Evolutionary conservation across 768 basidiomycete species (phyloP).

Genomic region (Boletus eberwhitei): DNA sequence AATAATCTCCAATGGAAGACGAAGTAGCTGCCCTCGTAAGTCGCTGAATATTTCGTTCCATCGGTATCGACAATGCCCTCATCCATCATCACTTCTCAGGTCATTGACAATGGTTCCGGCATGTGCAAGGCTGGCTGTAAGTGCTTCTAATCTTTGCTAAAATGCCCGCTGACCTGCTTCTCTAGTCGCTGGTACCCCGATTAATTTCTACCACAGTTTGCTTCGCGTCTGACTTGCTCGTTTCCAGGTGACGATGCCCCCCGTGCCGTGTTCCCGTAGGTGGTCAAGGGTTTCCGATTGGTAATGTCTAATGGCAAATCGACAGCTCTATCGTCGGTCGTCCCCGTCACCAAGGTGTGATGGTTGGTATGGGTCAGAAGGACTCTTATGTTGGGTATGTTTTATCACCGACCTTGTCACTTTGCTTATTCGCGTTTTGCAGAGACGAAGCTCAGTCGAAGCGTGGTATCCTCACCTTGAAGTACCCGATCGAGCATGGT

Average conservation of each 20-base stretch:
- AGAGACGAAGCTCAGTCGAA: conserved; percentile 93
- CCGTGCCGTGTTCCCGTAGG: conserved; percentile 94
- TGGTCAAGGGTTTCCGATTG: conserved; percentile 20
- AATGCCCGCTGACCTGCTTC: conserved; percentile 20
- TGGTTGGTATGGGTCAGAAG: conserved; percentile 97
- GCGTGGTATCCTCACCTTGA: conserved; percentile 90
- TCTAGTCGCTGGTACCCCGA: conserved; percentile 59
- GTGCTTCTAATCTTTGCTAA: conserved; percentile 32
- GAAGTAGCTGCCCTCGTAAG: conserved; percentile 58
- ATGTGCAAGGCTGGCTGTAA: conserved; percentile 99
- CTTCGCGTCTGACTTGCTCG: conserved; percentile 4
- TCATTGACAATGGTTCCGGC: conserved; percentile 93
- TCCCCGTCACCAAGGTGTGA: conserved; percentile 91
- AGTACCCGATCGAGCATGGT: conserved; percentile 93
- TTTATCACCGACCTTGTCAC: conserved; percentile 1
- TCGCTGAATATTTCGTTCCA: neutral
- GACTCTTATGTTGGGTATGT: conserved; percentile 90
- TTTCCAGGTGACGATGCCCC: conserved; percentile 80
- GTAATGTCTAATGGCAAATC: conserved; percentile 11
- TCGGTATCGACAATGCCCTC: neutral
- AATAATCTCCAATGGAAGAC: conserved; percentile 51
- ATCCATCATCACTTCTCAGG: conserved; percentile 39
- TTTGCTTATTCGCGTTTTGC: conserved; percentile 11
- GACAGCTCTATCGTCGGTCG: conserved; percentile 88
- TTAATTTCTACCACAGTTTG: neutral